A percentile compares a stretch with the other conserved stretches of the same genome.
These are phyloP conservation scores for Erodium trifolium DNA, from an alignment of 441 rosid genomes.

Conservation along the genomic window DNA sequence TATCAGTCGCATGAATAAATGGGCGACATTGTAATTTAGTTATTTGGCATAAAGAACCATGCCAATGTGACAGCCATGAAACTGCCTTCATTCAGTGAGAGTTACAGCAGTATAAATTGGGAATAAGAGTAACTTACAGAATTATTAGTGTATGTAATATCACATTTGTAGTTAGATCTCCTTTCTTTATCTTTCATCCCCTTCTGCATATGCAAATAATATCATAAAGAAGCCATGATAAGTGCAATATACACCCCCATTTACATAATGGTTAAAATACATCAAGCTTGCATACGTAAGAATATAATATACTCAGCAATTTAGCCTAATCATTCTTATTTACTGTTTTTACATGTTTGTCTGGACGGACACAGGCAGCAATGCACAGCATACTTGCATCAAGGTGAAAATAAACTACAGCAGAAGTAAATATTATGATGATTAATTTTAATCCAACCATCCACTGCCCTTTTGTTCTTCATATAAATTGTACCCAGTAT, in stretches of 20 bases:
- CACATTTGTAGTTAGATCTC: conserved; percentile 71
- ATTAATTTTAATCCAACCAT: too few relatives aligned
- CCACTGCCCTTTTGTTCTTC: too few relatives aligned
- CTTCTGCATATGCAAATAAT: conserved; percentile 39
- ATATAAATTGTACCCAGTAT: too few relatives aligned
- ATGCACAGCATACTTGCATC: not conserved
- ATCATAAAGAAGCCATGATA: conserved; percentile 9
- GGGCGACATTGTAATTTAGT: not conserved
- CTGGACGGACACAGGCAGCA: not conserved
- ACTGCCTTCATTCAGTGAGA: conserved; percentile 6
- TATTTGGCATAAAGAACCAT: not conserved
- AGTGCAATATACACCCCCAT: conserved; percentile 3
- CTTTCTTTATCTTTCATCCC: conserved; percentile 80
- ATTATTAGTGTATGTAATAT: conserved; percentile 89
- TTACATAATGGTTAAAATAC: not conserved
- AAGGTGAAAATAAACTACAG: not conserved
- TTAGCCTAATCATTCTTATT: not conserved
- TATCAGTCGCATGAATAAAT: conserved; percentile 16
- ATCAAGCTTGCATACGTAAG: not conserved
- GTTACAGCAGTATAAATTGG: not conserved
- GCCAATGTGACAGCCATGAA: too few relatives aligned
- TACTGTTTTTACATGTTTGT: not conserved
- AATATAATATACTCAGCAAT: not conserved
- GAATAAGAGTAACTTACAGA: conserved; percentile 42
- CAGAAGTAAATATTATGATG: too few relatives aligned